A percentile compares a stretch with the other conserved stretches of the same genome.
phyloP scores from a whole-genome alignment of 257 asterid genomes.

The Nicotiana attenuata region DNA sequence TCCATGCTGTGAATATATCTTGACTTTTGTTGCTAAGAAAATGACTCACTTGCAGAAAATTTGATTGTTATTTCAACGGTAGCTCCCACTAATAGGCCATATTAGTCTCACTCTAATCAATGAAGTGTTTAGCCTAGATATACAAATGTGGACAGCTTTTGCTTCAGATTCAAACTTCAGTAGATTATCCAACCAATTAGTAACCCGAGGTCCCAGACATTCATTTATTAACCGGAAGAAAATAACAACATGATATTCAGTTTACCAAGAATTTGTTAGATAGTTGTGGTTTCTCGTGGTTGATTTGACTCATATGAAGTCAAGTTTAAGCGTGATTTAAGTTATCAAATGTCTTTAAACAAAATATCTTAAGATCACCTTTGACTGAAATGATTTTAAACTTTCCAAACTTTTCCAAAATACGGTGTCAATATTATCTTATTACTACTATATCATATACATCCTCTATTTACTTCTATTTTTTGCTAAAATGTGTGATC shows the following conservation, averaged over 20 bases:
- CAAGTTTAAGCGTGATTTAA: too few species aligned
- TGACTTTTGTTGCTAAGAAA: not conserved
- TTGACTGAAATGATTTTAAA: too few species aligned
- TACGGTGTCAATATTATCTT: not conserved
- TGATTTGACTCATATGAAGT: too few species aligned
- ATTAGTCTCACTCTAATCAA: not conserved
- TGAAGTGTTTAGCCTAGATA: not conserved
- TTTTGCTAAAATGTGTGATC: too few species aligned
- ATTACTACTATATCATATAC: too few species aligned
- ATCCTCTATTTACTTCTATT: too few species aligned
- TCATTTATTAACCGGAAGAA: too few species aligned
- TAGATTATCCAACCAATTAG: not conserved
- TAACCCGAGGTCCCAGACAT: not conserved
- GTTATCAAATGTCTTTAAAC: too few species aligned
- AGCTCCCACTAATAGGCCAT: not conserved
- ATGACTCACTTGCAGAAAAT: not conserved
- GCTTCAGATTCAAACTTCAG: not conserved
- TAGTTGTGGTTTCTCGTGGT: too few species aligned
- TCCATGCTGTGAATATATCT: not conserved
- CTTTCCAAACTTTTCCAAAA: too few species aligned
- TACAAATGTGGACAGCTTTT: not conserved
- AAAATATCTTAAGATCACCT: too few species aligned
- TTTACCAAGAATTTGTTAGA: too few species aligned
- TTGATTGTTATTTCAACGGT: not conserved
- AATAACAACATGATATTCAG: not conserved